Evolutionary conservation across 169 alveolate species (phyloP).

Genomic region (Fabrea salina): DNA sequence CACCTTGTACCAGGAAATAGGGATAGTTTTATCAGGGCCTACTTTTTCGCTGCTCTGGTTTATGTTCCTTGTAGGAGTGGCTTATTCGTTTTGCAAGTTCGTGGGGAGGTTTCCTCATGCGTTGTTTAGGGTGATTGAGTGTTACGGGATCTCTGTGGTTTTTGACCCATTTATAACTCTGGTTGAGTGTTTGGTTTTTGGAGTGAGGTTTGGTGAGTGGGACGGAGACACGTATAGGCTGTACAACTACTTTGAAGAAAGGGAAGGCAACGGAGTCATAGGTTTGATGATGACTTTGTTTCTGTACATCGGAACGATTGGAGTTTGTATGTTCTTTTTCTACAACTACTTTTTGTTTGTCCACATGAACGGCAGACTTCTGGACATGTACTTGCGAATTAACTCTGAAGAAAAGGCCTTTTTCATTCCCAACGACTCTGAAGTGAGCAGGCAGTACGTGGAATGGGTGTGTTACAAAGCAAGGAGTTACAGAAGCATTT

Average conservation of each 20-base stretch:
- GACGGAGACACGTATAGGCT: neutral
- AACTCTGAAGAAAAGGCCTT: slow-evolving; percentile 40
- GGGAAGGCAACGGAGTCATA: slow-evolving; percentile 52
- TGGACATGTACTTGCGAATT: slow-evolving; percentile 51
- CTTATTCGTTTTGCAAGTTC: neutral
- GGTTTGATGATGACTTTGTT: slow-evolving; percentile 46
- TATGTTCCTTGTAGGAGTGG: neutral
- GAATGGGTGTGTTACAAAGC: slow-evolving; percentile 44
- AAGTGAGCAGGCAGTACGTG: slow-evolving; percentile 42
- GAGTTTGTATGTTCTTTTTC: slow-evolving; percentile 39
- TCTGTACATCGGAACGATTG: slow-evolving; percentile 36
- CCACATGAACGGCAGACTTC: slow-evolving; percentile 61
- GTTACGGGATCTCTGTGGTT: neutral
- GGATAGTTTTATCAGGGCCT: neutral
- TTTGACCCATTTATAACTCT: slow-evolving; percentile 30
- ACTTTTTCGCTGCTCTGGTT: neutral
- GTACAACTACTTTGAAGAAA: neutral
- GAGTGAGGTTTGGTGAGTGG: slow-evolving; percentile 1
- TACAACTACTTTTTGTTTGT: slow-evolving; percentile 54
- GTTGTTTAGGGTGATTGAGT: slow-evolving; percentile 15
- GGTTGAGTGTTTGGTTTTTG: neutral
- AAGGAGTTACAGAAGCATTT: slow-evolving; percentile 21
- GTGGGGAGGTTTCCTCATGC: slow-evolving; percentile 23
- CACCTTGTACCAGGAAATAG: neutral
- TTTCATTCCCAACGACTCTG: slow-evolving; percentile 59